These are phyloP conservation scores for Entoloma clypeatum DNA, from an alignment of 1,284 basidiomycete species.

Conservation along the genomic window DNA sequence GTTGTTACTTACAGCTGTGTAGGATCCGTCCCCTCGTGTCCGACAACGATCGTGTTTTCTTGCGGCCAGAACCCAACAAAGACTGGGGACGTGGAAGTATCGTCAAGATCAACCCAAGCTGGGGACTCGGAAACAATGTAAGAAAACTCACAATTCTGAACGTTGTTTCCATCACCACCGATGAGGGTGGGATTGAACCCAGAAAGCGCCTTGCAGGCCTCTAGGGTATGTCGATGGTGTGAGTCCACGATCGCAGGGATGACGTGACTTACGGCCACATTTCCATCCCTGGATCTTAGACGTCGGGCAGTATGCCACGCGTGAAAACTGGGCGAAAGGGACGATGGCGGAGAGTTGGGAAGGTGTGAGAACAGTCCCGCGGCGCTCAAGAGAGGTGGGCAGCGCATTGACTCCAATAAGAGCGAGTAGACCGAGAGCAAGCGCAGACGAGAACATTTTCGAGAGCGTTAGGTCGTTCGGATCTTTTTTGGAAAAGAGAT, in stretches of 20 bases:
- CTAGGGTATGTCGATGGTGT: slow-evolving; percentile 17
- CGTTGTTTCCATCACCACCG: slow-evolving; percentile 43
- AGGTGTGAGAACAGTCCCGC: slow-evolving; percentile 25
- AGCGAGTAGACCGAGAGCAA: slow-evolving; percentile 7
- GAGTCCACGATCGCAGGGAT: not conserved
- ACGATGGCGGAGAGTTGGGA: slow-evolving; percentile 29
- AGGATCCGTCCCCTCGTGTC: slow-evolving; percentile 52
- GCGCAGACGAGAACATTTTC: too few species aligned
- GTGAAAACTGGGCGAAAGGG: slow-evolving; percentile 41
- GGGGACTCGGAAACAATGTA: not conserved
- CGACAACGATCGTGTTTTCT: slow-evolving; percentile 45
- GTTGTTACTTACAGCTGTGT: slow-evolving; percentile 35
- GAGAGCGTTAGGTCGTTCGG: too few species aligned
- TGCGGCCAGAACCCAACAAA: slow-evolving; percentile 46
- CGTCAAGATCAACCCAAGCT: not conserved
- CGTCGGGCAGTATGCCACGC: slow-evolving; percentile 40
- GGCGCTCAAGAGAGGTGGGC: slow-evolving; percentile 7
- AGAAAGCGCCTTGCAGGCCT: slow-evolving; percentile 40
- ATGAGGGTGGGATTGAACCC: slow-evolving; percentile 42
- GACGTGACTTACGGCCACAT: slow-evolving; percentile 34
- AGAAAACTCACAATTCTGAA: slow-evolving; percentile 42
- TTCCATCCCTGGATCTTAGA: slow-evolving; percentile 31
- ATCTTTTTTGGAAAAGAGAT: too few species aligned
- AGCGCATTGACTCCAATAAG: slow-evolving; percentile 2
- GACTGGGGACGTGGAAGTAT: slow-evolving; percentile 24